A percentile compares a stretch with the other conserved stretches of the same genome.
Evolutionary conservation across 1,284 basidiomycete genomes (phyloP).

Genomic region (Volvariella surrecta): DNA sequence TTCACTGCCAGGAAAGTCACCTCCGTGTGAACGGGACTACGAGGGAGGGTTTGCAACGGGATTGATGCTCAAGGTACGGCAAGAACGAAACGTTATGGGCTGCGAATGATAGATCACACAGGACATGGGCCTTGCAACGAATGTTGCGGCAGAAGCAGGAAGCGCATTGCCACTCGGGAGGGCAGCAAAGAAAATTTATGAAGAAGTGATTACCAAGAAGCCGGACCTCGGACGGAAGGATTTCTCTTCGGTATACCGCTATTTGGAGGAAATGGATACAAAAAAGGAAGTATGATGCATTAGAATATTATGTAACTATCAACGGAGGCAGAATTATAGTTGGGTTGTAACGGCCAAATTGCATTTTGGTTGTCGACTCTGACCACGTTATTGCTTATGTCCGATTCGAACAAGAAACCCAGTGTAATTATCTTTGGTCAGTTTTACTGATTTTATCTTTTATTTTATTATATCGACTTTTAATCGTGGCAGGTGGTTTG

Average conservation of each 20-base stretch:
- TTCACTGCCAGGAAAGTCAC: slow-evolving; percentile 60
- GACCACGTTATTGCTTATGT: no score
- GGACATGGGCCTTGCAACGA: slow-evolving; percentile 76
- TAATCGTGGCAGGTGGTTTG: slow-evolving; percentile 48
- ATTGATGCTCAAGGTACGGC: slow-evolving; percentile 73
- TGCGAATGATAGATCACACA: slow-evolving; percentile 18
- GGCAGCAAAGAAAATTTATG: slow-evolving; percentile 54
- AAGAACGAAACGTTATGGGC: background rate
- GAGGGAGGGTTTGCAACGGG: slow-evolving; percentile 80
- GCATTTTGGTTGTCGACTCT: no score
- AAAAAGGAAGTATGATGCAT: no score
- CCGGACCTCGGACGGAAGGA: slow-evolving; percentile 62
- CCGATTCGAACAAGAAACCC: no score
- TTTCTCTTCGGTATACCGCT: slow-evolving; percentile 74
- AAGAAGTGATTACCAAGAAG: slow-evolving; percentile 38
- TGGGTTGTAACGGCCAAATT: no score
- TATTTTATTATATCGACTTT: background rate
- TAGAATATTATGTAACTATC: no score
- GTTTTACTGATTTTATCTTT: no score
- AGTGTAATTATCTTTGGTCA: slow-evolving; percentile 75
- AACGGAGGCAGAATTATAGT: no score
- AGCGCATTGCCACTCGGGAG: slow-evolving; percentile 58
- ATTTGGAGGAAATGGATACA: no score
- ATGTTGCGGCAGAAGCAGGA: slow-evolving; percentile 42
- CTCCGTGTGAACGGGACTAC: slow-evolving; percentile 79